A percentile compares a stretch with the other conserved stretches of the same genome.
phyloP scores from a whole-genome alignment of 202 grass and related monocot genomes.

The Sporobolus alterniflorus region DNA sequence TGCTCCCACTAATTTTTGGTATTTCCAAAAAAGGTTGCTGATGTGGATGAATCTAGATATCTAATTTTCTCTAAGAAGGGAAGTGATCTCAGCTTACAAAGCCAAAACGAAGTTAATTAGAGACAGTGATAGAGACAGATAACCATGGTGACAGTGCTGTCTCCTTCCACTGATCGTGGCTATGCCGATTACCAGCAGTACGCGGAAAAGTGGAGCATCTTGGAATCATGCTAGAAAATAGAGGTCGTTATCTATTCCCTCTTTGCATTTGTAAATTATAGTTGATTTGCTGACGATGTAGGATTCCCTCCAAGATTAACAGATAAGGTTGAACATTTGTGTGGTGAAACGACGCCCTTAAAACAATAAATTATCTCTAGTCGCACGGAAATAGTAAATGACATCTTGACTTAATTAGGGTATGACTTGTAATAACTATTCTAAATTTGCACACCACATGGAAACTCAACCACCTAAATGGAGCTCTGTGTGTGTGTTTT shows the following conservation, averaged over 20 bases:
- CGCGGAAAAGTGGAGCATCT: not conserved
- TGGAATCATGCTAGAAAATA: not conserved
- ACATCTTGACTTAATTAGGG: not conserved
- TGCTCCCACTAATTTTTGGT: too few species aligned
- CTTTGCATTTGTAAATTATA: not conserved
- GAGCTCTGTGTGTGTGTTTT: too few species aligned
- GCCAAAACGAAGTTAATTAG: not conserved
- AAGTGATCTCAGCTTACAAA: conserved; percentile 21
- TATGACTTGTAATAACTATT: not conserved
- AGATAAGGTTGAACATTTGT: not conserved
- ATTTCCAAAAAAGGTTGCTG: not conserved
- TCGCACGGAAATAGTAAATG: not conserved
- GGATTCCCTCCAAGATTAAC: not conserved
- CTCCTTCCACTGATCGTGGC: conserved; percentile 21
- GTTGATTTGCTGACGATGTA: not conserved
- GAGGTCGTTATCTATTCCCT: not conserved
- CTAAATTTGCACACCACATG: not conserved
- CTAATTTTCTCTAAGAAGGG: not conserved
- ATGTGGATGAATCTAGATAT: not conserved
- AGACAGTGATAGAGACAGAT: not conserved
- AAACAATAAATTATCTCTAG: not conserved
- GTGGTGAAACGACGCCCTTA: not conserved
- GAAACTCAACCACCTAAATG: too few species aligned
- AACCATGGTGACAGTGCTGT: not conserved
- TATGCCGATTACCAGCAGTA: not conserved